Conservation (phyloP, 768 basidiomycete species). For the Cystobasidiopsis lactophilus region DNA sequence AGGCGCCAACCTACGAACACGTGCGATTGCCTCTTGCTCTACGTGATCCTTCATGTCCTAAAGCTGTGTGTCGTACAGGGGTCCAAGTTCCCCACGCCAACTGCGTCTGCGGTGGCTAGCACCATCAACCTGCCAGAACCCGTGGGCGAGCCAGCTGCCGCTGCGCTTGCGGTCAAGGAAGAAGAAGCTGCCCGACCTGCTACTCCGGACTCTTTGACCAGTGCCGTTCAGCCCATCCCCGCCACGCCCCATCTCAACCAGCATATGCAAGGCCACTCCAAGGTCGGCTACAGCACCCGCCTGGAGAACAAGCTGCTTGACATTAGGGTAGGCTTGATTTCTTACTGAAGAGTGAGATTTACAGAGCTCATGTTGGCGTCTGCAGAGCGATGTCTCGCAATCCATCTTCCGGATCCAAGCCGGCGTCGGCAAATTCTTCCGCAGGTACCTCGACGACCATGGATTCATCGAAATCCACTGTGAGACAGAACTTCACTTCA, state of each 20-base stretch:
- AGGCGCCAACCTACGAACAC: neutral
- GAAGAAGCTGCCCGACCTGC: no score
- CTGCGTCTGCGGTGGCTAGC: no score
- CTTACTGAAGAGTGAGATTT: neutral
- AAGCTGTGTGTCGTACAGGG: no score
- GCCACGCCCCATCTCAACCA: no score
- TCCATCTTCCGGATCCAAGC: constrained; percentile 79
- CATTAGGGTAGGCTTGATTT: constrained; percentile 43
- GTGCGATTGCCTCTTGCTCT: no score
- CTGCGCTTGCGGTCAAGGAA: no score
- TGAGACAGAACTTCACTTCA: constrained; percentile 31
- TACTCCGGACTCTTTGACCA: no score
- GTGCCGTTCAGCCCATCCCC: no score
- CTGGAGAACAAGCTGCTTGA: constrained; percentile 82
- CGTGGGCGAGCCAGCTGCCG: no score
- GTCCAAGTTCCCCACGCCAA: no score
- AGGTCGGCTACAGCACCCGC: constrained; percentile 70
- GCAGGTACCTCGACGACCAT: constrained; percentile 44
- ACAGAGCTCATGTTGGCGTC: neutral
- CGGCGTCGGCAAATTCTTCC: constrained; percentile 63
- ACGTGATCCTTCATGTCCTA: no score
- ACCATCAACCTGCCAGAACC: no score
- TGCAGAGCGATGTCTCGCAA: constrained; percentile 53
- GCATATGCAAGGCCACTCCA: neutral
- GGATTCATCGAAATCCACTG: constrained; percentile 91